Evolutionary conservation across 2,329 filamentous ascomycete species (phyloP), one percentile per base, ranked within the genome.

Genomic region (Diaporthe ilicicola): DNA sequence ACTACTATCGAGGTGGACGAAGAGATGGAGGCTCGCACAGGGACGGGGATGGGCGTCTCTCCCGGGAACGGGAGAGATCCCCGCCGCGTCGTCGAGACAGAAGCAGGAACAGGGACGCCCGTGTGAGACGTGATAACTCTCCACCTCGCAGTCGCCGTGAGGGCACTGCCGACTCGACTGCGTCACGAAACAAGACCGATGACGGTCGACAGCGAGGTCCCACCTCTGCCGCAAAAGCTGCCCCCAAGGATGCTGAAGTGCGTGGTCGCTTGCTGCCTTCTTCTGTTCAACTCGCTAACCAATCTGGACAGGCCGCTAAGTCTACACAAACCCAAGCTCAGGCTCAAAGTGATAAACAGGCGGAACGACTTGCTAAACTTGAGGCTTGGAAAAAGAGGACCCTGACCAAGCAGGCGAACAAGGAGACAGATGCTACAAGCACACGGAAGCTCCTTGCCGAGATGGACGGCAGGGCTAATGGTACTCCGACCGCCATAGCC

Each of bases 381-480:
- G 93, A 95, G 79, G 93, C 93, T 70, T 97, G 94, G 95, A 97
- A 97, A 83, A 93, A 94, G 81, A 95, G 95, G 82, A 92, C 94
- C 79, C 93, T 94, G 74, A 90, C 91, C 78, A 73, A 73, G 67
- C 91, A 92, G 75, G 91, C 92, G 76, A 88, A 88, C 73, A 93
- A 93, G 79, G 89, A 93, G 78, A 91, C 90, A 77, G 89, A 92
- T 76, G 87, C 91, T 54, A 90, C 89, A 67, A 90, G 90, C 74
- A 88, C 91, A 48, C 86, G 89, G 75, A 92, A 88, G 76, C 88
- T 94, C 69, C 84, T 92, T 70, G 90, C 91, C 76, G 90, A 92
- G 80, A 94, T 93, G 86, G 93, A 92, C 79, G 90, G 90, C 78
- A 94, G 89, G 81, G 87, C 89, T 67, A 89, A 84, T 73, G 82